Base-by-base conservation (phyloP, 306 rosid species). In the Cucurbita ficifolia region DNA sequence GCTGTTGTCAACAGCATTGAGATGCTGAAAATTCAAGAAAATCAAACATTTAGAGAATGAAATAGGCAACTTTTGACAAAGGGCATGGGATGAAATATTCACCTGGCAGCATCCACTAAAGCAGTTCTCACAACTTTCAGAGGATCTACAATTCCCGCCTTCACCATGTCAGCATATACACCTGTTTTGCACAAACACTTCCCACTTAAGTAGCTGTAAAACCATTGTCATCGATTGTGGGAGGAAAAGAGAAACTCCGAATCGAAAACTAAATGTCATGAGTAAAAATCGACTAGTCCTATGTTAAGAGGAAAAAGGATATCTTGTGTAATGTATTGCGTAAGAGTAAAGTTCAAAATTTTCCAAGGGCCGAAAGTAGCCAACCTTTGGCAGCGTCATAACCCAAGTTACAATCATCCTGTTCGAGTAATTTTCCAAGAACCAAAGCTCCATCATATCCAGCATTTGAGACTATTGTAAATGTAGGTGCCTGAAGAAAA, bases 61-160 rank as follows among this genome's bases (percentile, higher is more conserved):
- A 40, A 39, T 6, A 63, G 40, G 35, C 17, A 67, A 22, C 19
- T 67, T 45, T 14, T 45, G 55, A 67, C 5, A 43, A 43, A 14
- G 39, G 51, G 46, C 1, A 22, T 21, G 21, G 19, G 38, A 46
- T 24, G 0, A 39, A 68, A 69, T 42, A 60, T 77, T 88, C 79
- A 94, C 98, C 98, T 94, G 77, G 98, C 92, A 72, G 98, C 97
- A 58, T 90, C 97, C 35, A 80, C 84, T 78, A 94, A 83, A 42
- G 98, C 96, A 17, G 98, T 90, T 84, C 96, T 87, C 63, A 94
- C 82, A 46, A 94, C 97, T 83, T 94, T 94, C 50, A 94, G 84
- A 76, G 98, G 98, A 78, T 94, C 98, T 60, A 94, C 80, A 53
- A 94, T 90, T 79, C 96, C 96, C 35, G 94, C 88, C 76, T 89